Conservation (phyloP, 345 rosid species). For the Dovyalis caffra region DNA sequence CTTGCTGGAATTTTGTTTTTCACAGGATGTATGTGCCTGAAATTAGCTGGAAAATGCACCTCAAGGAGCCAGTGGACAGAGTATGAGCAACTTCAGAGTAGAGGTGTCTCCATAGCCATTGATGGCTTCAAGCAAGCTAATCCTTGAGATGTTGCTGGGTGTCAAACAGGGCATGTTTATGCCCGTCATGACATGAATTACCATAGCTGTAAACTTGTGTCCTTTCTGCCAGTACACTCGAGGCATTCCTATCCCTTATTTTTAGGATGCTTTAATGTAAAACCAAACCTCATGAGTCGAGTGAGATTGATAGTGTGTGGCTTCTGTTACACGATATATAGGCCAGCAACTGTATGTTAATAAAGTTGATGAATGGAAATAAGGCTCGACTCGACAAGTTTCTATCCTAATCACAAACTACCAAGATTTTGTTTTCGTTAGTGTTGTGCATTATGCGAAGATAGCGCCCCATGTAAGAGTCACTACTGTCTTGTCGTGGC, state of each 20-base stretch:
- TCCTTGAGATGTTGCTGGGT: slow-evolving; percentile 16
- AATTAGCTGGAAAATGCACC: slow-evolving; percentile 41
- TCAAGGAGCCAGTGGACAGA: slow-evolving; percentile 26
- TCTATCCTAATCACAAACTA: neutral
- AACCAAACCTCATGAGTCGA: neutral
- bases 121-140: slow-evolving; percentile 30
- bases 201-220: neutral
- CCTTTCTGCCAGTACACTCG: neutral
- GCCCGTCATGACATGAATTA: neutral
- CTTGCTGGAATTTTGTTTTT: slow-evolving; percentile 54
- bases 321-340: neutral
- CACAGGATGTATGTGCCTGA: slow-evolving; percentile 55
- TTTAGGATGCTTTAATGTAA: neutral
- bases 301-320: neutral
- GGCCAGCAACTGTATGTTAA: neutral
- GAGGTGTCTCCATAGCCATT: slow-evolving; percentile 28
- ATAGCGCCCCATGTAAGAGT: no score
- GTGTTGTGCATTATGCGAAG: neutral
- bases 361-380: neutral
- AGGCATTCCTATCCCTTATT: neutral
- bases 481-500: no score
- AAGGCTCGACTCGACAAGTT: neutral
- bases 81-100: slow-evolving; percentile 48
- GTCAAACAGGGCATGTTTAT: slow-evolving; percentile 1
- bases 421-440: neutral